These are phyloP conservation scores for Bidens hawaiensis DNA, from an alignment of 140 eudicot species.

Conservation along the genomic window DNA sequence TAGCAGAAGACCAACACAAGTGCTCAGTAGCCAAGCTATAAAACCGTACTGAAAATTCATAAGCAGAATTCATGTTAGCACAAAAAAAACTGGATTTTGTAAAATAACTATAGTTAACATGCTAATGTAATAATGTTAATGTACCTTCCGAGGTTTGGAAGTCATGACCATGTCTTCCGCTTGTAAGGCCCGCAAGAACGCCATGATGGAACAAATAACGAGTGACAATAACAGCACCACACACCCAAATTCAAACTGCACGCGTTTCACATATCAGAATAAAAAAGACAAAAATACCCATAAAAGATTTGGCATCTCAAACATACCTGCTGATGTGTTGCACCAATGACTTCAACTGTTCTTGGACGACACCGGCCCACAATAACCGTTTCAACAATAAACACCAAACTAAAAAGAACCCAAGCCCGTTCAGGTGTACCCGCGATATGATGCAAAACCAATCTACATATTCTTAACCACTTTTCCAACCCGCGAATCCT, in stretches of 20 bases:
- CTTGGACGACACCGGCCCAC: conserved; percentile 82
- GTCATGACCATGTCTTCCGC: conserved; percentile 92
- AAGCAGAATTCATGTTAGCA: not conserved
- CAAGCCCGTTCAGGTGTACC: conserved; percentile 96
- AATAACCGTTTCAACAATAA: conserved; percentile 72
- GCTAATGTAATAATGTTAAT: too few relatives aligned
- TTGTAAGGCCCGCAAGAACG: conserved; percentile 84
- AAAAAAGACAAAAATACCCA: not conserved
- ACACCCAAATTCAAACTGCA: conserved; percentile 93
- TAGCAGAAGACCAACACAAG: conserved; percentile 85
- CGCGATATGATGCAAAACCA: conserved; percentile 72
- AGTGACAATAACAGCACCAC: conserved; percentile 87
- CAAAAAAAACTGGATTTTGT: too few relatives aligned
- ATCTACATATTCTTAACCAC: conserved; percentile 71
- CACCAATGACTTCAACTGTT: conserved; percentile 59
- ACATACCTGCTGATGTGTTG: conserved; percentile 85
- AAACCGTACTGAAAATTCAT: conserved; percentile 71
- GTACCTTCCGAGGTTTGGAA: conserved; percentile 92
- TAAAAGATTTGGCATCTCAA: not conserved
- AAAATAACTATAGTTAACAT: too few relatives aligned
- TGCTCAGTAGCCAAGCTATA: conserved; percentile 91
- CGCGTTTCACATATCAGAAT: conserved; percentile 4
- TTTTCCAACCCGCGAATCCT: conserved; percentile 83
- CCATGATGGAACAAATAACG: conserved; percentile 89
- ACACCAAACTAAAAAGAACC: conserved; percentile 90